Conservation (phyloP, 1,284 basidiomycete genomes). For the Xerocomus nothofagi region DNA sequence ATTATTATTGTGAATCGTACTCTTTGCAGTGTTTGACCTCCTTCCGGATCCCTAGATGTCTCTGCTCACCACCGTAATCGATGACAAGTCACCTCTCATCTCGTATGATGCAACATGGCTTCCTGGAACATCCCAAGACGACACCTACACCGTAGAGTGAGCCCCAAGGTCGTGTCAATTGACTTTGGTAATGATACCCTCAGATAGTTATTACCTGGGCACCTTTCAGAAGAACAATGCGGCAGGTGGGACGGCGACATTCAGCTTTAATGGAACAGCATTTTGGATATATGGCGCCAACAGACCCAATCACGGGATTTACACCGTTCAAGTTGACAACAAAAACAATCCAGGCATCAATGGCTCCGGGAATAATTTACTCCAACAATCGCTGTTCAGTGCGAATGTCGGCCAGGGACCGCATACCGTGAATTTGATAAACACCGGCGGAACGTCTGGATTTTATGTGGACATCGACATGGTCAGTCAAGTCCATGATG, state of each 20-base stretch:
- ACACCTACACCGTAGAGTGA: slow-evolving; percentile 22
- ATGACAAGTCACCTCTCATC: slow-evolving; percentile 35
- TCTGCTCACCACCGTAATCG: slow-evolving; percentile 24
- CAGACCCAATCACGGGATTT: slow-evolving; percentile 33
- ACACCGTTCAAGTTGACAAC: slow-evolving; percentile 32
- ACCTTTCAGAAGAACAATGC: slow-evolving; percentile 32
- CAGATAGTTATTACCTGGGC: slow-evolving; percentile 30
- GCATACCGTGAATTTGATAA: slow-evolving; percentile 32
- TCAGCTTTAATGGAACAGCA: slow-evolving; percentile 38
- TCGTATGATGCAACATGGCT: slow-evolving; percentile 27
- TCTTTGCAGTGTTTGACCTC: neutral
- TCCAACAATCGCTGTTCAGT: slow-evolving; percentile 31
- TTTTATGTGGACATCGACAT: slow-evolving; percentile 34
- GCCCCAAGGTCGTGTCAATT: neutral
- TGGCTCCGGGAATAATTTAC: slow-evolving; percentile 17
- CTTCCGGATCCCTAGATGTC: slow-evolving; percentile 19
- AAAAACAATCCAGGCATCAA: slow-evolving; percentile 8
- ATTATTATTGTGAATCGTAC: neutral
- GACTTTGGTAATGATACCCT: neutral
- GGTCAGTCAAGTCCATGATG: slow-evolving; percentile 18
- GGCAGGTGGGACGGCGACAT: slow-evolving; percentile 27
- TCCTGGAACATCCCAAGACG: slow-evolving; percentile 23
- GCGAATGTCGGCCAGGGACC: slow-evolving; percentile 23
- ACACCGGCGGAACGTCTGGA: slow-evolving; percentile 21
- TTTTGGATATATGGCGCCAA: slow-evolving; percentile 37